Base-by-base conservation (phyloP, 2,329 filamentous ascomycete genomes). In the Simplicillium aogashimaense region DNA sequence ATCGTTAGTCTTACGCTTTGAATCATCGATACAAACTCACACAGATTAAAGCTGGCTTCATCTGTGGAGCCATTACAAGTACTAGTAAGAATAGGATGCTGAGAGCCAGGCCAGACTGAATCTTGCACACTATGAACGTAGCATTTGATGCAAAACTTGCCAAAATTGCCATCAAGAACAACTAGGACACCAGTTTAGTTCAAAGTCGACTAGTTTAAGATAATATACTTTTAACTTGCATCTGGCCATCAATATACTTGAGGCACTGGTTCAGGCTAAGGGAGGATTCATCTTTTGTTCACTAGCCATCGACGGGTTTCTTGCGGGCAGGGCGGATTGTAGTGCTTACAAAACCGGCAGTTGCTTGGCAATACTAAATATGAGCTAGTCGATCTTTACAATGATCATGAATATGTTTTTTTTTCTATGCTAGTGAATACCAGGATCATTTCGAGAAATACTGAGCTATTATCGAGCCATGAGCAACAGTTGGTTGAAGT, bases 81-180 rank as follows among this genome's bases (percentile, higher is more conserved):
- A 38, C 44, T 44, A 38, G 18, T 44, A 33, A 45, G 14, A 42
- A 38, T 44, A 18, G 33, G 36, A 5, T 35, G 34, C n/a, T 33
- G 38, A n/a, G 36, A 37, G 2, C 42, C 42, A 16, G 41, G 44
- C 12, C 41, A 42, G 16, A 44, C 33, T 2, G 42, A 38, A 25
- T 45, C 38, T 7, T 29, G 36, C 11, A 45, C 29, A 15, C 57
- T 36, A 32, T 45, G 39, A 4, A 37, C 41, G 31, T 43, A 36
- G 17, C 44, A 44, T 7, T 41, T 42, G 17, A 38, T 36, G 47
- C 56, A 61, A 38, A 46, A 50, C 13, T 55, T 53, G 12, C 48
- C 45, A 14, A 45, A 44, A 20, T 47, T 38, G 29, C 45, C 47
- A 10, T 42, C 38, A 37, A 30, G 42, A 14, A 28, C 30, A 29